These are phyloP conservation scores for Saposhnikovia divaricata DNA, from an alignment of 129 eudicot species.

Conservation along the genomic window DNA sequence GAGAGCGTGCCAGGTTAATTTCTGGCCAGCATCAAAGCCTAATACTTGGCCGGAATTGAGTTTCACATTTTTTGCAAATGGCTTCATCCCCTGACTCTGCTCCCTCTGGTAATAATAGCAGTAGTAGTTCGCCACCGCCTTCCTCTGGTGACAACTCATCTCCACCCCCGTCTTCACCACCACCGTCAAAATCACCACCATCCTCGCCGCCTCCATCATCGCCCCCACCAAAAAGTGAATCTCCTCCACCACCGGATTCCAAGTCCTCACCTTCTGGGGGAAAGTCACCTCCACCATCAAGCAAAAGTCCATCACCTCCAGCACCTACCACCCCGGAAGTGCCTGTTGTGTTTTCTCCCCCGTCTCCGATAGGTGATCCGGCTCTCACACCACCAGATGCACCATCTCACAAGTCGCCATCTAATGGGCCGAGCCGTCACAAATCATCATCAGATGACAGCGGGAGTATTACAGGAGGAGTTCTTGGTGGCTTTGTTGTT, in stretches of 20 bases:
- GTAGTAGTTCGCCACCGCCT: background rate
- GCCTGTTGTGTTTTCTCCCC: conserved; percentile 11
- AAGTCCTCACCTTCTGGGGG: background rate
- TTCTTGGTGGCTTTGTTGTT: conserved; percentile 21
- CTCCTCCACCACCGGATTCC: conserved; percentile 5
- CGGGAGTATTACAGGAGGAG: conserved; percentile 30
- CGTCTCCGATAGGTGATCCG: conserved; percentile 7
- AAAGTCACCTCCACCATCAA: background rate
- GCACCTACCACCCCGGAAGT: conserved; percentile 14
- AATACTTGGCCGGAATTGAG: conserved; percentile 27
- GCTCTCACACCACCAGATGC: conserved; percentile 10
- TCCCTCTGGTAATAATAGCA: conserved; percentile 5
- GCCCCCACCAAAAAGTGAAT: background rate
- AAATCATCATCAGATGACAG: conserved; percentile 3
- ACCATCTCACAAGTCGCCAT: conserved; percentile 16
- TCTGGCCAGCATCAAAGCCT: background rate
- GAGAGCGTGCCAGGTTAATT: conserved; percentile 12
- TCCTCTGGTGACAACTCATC: background rate
- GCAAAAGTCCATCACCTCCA: background rate
- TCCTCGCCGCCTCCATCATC: conserved; percentile 15
- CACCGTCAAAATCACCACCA: conserved; percentile 13
- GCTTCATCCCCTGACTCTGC: conserved; percentile 13
- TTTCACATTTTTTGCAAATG: background rate
- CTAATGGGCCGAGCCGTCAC: conserved; percentile 17
- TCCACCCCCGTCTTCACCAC: conserved; percentile 15